phyloP scores from a whole-genome alignment of 2,329 filamentous ascomycete genomes.

The Aspergillus fijiensis region DNA sequence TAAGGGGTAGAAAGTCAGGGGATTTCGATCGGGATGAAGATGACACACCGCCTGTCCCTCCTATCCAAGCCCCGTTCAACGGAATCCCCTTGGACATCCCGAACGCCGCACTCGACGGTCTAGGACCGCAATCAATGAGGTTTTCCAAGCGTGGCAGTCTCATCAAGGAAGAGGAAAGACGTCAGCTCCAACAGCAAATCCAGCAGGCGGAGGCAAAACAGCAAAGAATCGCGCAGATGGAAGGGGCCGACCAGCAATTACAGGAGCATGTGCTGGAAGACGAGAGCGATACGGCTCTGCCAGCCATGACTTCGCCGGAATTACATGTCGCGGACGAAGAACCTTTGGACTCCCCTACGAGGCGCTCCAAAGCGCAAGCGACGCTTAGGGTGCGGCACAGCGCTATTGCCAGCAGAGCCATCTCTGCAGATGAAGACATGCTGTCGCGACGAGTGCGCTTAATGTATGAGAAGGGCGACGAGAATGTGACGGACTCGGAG shows the following conservation, averaged over 20 bases:
- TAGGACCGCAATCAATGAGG: conserved; percentile 53
- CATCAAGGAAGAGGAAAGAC: conserved; percentile 50
- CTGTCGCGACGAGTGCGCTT: conserved; percentile 62
- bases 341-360: conserved; percentile 25
- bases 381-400: conserved; percentile 39
- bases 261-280: background rate
- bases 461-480: conserved; percentile 64
- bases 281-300: conserved; percentile 2
- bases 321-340: conserved; percentile 20
- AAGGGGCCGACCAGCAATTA: conserved; percentile 14
- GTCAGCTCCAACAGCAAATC: conserved; percentile 32
- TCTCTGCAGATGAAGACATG: conserved; percentile 65
- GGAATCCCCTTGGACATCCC: conserved; percentile 58
- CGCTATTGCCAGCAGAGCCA: conserved; percentile 47
- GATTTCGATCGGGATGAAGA: conserved; percentile 34
- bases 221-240: conserved; percentile 4
- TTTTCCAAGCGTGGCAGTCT: conserved; percentile 63
- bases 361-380: conserved; percentile 34
- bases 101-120: conserved; percentile 52
- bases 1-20: conserved; percentile 34
- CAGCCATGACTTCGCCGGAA: conserved; percentile 14
- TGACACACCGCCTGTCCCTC: conserved; percentile 34
- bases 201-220: conserved; percentile 19
- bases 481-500: conserved; percentile 49
- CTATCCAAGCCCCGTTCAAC: conserved; percentile 43